A percentile compares a stretch with the other conserved stretches of the same genome.
These are phyloP conservation scores for Yarrowia sp. DNA, from an alignment of 805 yeast genomes.

Conservation along the genomic window DNA sequence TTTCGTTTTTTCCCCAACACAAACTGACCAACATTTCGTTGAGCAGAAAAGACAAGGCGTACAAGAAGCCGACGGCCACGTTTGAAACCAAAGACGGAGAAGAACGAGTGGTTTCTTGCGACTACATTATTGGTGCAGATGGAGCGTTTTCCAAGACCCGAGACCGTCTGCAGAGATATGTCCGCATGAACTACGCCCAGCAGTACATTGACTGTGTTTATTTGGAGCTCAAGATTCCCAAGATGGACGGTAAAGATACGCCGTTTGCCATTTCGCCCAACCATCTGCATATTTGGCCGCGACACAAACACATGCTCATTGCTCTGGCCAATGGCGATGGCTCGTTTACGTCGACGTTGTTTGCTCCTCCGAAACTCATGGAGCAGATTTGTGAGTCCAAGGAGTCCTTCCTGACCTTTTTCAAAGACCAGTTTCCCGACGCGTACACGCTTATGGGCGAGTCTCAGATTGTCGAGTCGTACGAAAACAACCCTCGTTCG, in stretches of 20 bases:
- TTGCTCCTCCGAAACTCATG: constrained; percentile 71
- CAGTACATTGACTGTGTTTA: constrained; percentile 82
- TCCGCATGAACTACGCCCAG: constrained; percentile 68
- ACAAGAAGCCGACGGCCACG: constrained; percentile 27
- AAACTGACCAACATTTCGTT: constrained; percentile 47
- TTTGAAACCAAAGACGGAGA: constrained; percentile 26
- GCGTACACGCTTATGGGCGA: constrained; percentile 67
- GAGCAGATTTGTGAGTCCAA: constrained; percentile 46
- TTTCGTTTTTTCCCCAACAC: constrained; percentile 52
- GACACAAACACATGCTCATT: constrained; percentile 80
- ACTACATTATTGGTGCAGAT: constrained; percentile 77
- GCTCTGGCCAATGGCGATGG: constrained; percentile 84
- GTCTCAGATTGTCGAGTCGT: constrained; percentile 49
- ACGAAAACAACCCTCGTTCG: constrained; percentile 64
- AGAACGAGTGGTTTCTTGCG: constrained; percentile 38
- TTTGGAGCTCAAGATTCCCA: constrained; percentile 72
- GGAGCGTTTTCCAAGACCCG: constrained; percentile 79
- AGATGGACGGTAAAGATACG: constrained; percentile 24
- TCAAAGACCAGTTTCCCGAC: constrained; percentile 64
- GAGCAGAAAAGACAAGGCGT: constrained; percentile 33
- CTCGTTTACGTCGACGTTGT: constrained; percentile 84
- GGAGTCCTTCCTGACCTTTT: constrained; percentile 51
- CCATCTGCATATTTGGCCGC: constrained; percentile 91
- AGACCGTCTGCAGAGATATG: constrained; percentile 58
- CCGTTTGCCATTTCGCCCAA: constrained; percentile 59